Evolutionary conservation across 805 yeast species (phyloP).

Genomic region (Candida coleopterorum): DNA sequence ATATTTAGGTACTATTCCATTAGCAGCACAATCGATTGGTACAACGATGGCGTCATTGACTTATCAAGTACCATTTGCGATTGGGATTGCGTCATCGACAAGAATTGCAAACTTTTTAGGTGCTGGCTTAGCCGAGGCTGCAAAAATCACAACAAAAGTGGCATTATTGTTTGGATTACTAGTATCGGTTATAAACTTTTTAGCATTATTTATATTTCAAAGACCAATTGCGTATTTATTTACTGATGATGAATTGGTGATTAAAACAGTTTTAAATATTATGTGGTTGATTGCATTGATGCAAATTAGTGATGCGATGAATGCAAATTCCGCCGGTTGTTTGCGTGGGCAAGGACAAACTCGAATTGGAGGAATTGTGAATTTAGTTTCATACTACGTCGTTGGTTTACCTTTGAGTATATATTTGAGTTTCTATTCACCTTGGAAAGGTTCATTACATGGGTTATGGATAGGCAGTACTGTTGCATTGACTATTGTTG

Average conservation of each 20-base stretch:
- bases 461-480: conserved; percentile 66
- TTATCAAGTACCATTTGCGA: conserved; percentile 55
- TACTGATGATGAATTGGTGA: conserved; percentile 57
- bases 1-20: conserved; percentile 46
- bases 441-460: conserved; percentile 42
- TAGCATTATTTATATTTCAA: conserved; percentile 27
- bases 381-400: conserved; percentile 53
- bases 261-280: conserved; percentile 44
- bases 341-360: conserved; percentile 77
- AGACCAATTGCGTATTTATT: conserved; percentile 41
- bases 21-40: conserved; percentile 47
- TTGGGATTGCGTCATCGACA: conserved; percentile 55
- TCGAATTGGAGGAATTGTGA: conserved; percentile 56
- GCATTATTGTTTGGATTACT: conserved; percentile 33
- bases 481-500: conserved; percentile 47
- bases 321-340: conserved; percentile 72
- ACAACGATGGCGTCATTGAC: conserved; percentile 49
- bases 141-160: conserved; percentile 32
- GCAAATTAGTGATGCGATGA: conserved; percentile 66
- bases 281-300: conserved; percentile 62
- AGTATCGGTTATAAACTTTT: conserved; percentile 29
- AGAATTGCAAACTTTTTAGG: conserved; percentile 56
- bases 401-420: conserved; percentile 61
- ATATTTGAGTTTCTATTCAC: conserved; percentile 46
- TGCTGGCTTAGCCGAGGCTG: conserved; percentile 34